These are phyloP conservation scores for Cercospora beticola DNA, from an alignment of 2,329 filamentous ascomycete genomes.

Conservation along the genomic window DNA sequence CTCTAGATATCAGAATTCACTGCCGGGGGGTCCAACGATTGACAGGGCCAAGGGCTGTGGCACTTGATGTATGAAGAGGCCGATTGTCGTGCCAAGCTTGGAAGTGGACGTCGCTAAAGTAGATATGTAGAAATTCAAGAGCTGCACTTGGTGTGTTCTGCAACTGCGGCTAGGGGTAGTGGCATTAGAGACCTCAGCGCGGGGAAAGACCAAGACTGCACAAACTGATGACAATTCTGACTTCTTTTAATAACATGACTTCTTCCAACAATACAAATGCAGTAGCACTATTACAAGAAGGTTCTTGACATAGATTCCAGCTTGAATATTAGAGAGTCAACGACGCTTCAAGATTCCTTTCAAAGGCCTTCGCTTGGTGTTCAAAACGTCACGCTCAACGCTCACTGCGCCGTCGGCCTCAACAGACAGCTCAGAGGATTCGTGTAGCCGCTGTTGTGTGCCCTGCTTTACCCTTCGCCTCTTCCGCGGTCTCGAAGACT, in stretches of 20 bases:
- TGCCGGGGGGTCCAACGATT: not conserved
- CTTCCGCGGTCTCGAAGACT: not conserved
- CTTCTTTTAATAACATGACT: not conserved
- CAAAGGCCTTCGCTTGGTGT: not conserved
- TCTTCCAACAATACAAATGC: not conserved
- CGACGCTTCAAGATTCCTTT: slow-evolving; percentile 7
- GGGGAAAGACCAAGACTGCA: not conserved
- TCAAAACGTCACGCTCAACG: not conserved
- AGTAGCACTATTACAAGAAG: not conserved
- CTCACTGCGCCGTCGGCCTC: not conserved
- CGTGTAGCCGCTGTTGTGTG: not conserved
- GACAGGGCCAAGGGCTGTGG: not conserved
- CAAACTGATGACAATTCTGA: not conserved
- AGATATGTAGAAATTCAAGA: not conserved
- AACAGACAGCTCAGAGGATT: not conserved
- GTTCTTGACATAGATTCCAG: not conserved
- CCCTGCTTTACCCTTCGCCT: not conserved
- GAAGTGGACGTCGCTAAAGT: not conserved
- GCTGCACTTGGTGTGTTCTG: not conserved
- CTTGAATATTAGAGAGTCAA: not conserved
- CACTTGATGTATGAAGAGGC: not conserved
- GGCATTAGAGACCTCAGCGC: not conserved
- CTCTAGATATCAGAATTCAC: not conserved
- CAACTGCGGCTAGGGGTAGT: not conserved
- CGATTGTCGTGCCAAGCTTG: not conserved